Evolutionary conservation across 208 protist species (phyloP).

Genomic region (Leishmania major): DNA sequence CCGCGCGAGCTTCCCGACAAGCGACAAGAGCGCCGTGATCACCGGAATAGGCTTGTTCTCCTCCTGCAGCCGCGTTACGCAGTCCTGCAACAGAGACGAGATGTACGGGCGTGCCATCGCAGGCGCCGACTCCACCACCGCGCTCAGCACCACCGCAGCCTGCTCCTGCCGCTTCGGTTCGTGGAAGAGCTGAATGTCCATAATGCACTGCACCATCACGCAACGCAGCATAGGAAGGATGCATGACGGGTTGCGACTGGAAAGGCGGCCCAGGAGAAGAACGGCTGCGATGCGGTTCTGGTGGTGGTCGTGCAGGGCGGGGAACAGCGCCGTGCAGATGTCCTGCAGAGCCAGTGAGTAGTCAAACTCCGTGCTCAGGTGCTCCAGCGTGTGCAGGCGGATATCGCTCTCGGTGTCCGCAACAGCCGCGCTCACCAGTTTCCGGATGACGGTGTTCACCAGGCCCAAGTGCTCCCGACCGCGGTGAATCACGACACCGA

Average conservation of each 20-base stretch:
- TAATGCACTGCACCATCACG: constrained; percentile 86
- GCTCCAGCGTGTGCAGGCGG: constrained; percentile 81
- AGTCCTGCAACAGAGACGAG: constrained; percentile 74
- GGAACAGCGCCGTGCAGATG: constrained; percentile 69
- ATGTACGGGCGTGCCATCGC: constrained; percentile 83
- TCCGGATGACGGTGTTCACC: constrained; percentile 73
- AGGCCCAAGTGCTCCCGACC: constrained; percentile 84
- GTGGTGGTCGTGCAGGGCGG: constrained; percentile 86
- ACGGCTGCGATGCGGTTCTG: constrained; percentile 83
- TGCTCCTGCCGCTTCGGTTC: constrained; percentile 84
- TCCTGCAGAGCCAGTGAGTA: constrained; percentile 79
- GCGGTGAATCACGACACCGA: constrained; percentile 78
- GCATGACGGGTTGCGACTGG: constrained; percentile 75
- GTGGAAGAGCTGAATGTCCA: constrained; percentile 82
- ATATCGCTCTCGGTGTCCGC: constrained; percentile 90
- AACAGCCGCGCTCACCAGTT: constrained; percentile 86
- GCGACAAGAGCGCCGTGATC: constrained; percentile 77
- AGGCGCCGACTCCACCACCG: constrained; percentile 80
- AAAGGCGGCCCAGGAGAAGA: constrained; percentile 83
- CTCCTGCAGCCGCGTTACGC: constrained; percentile 64
- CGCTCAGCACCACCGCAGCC: constrained; percentile 72
- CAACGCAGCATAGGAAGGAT: constrained; percentile 81
- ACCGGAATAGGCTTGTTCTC: constrained; percentile 54
- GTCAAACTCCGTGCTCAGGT: constrained; percentile 76
- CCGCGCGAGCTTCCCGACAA: constrained; percentile 80